These are phyloP conservation scores for Ceratobasidium sp. DNA, from an alignment of 1,284 basidiomycete genomes.

Conservation along the genomic window DNA sequence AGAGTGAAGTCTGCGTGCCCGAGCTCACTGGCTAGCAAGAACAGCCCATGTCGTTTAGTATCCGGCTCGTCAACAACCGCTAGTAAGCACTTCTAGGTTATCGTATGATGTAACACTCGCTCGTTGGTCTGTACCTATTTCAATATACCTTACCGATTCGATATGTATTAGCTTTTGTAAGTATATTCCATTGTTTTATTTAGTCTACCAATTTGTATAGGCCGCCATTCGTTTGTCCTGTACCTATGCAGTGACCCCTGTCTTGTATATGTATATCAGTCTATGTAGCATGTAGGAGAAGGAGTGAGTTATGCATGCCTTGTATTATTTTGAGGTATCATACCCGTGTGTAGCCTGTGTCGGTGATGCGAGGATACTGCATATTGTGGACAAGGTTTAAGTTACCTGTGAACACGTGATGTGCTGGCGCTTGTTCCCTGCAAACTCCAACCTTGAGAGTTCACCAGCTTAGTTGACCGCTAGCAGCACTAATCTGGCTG, in stretches of 20 bases:
- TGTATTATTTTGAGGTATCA: too few relatives aligned
- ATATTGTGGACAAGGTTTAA: too few relatives aligned
- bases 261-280: neutral
- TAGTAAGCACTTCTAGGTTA: neutral
- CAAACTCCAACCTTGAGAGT: too few relatives aligned
- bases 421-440: too few relatives aligned
- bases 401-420: too few relatives aligned
- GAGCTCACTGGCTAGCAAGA: neutral
- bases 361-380: too few relatives aligned
- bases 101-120: neutral
- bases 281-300: neutral
- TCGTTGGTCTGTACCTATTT: neutral
- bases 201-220: neutral
- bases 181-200: neutral
- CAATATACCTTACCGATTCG: neutral
- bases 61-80: neutral
- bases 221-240: slow-evolving; percentile 3
- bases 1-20: neutral
- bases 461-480: too few relatives aligned
- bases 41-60: neutral
- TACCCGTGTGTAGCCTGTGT: too few relatives aligned
- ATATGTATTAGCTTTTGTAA: neutral
- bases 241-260: neutral
- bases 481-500: too few relatives aligned
- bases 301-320: too few relatives aligned